Base-by-base conservation (phyloP, 345 rosid species). In the Lepidium aucheri region DNA sequence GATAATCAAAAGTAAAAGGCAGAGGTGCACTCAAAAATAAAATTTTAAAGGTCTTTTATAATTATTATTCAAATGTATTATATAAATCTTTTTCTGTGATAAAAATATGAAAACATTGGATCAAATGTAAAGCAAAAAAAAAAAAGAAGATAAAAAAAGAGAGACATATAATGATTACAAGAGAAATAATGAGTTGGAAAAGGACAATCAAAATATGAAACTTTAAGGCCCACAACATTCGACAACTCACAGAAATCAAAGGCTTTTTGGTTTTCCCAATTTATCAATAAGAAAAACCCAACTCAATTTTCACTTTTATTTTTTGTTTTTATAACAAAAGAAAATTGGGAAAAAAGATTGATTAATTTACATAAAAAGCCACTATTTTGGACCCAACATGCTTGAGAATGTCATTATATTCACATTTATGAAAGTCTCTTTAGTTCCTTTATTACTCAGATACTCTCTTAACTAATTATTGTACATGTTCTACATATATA, bases 321-420 rank as follows among this genome's bases (percentile, higher is more conserved):
- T 46, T 24, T 30, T 65, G 3, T 17, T 32, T 2, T 34, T n/a
- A n/a, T n/a, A n/a, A n/a, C n/a, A 35, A 8, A 34, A 3, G 30
- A 50, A 50, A 22, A 28, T 3, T n/a, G n/a, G 32, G 13, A 16
- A 5, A 22, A 72, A 72, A 73, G 65, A 65, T 50, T 14, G 32
- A 38, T 74, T 77, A 84, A 76, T 84, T 75, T 73, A 73, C 76
- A 77, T 74, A 77, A 71, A 80, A 76, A 79, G 82, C 85, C 83
- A 70, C 77, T 74, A 75, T 63, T 77, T 80, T 78, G 93, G 90
- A 84, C 87, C 85, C 87, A 81, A 80, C 92, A 76, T 76, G 69
- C 72, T 60, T 60, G 30, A 35, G 50, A 52, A 54, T 59, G 39
- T 49, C 69, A 60, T 50, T 70, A 74, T 56, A 70, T 82, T 80